These are phyloP conservation scores for Saccharomycopsis hybrid DNA, from an alignment of 1,139 yeast genomes.

Conservation along the genomic window DNA sequence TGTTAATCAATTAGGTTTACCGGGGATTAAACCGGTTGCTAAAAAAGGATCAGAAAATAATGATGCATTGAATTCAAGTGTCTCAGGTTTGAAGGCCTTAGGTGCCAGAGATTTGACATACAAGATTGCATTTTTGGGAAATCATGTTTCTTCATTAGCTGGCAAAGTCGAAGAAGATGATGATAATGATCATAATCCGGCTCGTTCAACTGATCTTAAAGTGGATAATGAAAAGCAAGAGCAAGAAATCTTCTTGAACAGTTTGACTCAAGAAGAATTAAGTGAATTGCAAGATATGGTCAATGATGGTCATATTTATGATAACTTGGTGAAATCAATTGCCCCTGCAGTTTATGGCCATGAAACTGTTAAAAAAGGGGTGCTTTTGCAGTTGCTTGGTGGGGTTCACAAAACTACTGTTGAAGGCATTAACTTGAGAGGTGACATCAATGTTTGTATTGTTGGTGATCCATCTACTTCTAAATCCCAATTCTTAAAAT, in stretches of 20 bases:
- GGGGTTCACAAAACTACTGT: conserved; percentile 95
- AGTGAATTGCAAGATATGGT: conserved; percentile 87
- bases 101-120: conserved; percentile 96
- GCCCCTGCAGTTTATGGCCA: conserved; percentile 99
- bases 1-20: conserved; percentile 86
- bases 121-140: conserved; percentile 84
- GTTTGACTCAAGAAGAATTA: conserved; percentile 78
- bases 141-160: conserved; percentile 65
- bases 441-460: conserved; percentile 93
- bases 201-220: conserved; percentile 27
- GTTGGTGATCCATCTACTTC: conserved; percentile 99
- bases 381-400: conserved; percentile 80
- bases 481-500: conserved; percentile 91
- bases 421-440: conserved; percentile 93
- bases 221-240: conserved; percentile 37
- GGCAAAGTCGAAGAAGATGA: conserved; percentile 42
- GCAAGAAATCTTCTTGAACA: conserved; percentile 74
- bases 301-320: conserved; percentile 78
- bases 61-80: conserved; percentile 73
- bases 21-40: conserved; percentile 89
- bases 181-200: conserved; percentile 32
- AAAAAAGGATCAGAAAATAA: conserved; percentile 54
- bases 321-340: conserved; percentile 78
- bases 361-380: conserved; percentile 89
- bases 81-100: conserved; percentile 73